Percentiles rank a stretch among this genome's conserved stretches.
Evolutionary conservation across 1,139 yeast species (phyloP).

Genomic region (Saccharomycopsis hybrid): DNA sequence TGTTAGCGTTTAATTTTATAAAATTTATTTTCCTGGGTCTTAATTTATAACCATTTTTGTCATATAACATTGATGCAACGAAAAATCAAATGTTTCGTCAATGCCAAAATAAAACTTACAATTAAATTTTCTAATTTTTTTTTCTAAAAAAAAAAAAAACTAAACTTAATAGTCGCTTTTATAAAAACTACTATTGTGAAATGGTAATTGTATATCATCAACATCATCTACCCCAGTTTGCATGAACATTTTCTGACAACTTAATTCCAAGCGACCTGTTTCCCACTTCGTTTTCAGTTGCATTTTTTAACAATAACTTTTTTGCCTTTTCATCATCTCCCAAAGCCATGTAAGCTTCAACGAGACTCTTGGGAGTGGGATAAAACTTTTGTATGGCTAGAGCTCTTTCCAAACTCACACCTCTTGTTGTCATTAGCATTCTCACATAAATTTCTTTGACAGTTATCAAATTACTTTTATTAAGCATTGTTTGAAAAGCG

Average conservation of each 20-base stretch:
- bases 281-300: constrained; percentile 15
- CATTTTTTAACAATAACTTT: constrained; percentile 6
- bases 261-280: constrained; percentile 17
- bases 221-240: constrained; percentile 17
- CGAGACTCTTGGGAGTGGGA: constrained; percentile 54
- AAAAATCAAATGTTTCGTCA: too few species aligned
- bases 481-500: constrained; percentile 62
- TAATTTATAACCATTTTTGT: too few species aligned
- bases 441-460: constrained; percentile 69
- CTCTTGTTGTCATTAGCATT: constrained; percentile 74
- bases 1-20: too few species aligned
- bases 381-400: constrained; percentile 60
- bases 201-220: background rate
- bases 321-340: constrained; percentile 12
- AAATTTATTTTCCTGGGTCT: too few species aligned
- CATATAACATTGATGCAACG: too few species aligned
- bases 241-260: constrained; percentile 15
- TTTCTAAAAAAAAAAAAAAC: background rate
- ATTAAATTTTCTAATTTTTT: too few species aligned
- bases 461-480: constrained; percentile 65
- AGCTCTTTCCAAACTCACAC: constrained; percentile 83
- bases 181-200: background rate
- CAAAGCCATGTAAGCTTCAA: constrained; percentile 26
- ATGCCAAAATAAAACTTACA: too few species aligned
- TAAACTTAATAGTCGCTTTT: background rate